These are phyloP conservation scores for Candida parachauliodes DNA, from an alignment of 805 yeast genomes.

Conservation along the genomic window DNA sequence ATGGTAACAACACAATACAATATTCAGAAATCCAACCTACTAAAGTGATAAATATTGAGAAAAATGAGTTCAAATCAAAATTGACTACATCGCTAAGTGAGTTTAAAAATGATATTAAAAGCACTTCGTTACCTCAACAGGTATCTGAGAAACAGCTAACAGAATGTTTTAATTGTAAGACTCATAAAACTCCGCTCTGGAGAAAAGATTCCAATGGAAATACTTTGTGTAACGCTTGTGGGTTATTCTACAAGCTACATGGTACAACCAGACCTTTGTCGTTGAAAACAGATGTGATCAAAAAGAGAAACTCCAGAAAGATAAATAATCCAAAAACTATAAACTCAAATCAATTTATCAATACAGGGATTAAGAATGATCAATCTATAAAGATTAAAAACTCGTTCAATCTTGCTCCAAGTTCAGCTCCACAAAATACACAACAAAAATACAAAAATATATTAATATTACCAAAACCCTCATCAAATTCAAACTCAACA, in stretches of 20 bases:
- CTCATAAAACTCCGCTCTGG: slow-evolving; percentile 62
- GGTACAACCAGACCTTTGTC: slow-evolving; percentile 62
- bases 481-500: slow-evolving; percentile 9
- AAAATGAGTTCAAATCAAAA: slow-evolving; percentile 13
- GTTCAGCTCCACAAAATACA: slow-evolving; percentile 7
- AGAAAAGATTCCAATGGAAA: slow-evolving; percentile 57
- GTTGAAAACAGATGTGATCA: slow-evolving; percentile 55
- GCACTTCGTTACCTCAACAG: background rate
- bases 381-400: slow-evolving; percentile 1
- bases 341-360: slow-evolving; percentile 3
- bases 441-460: slow-evolving; percentile 32
- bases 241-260: slow-evolving; percentile 55
- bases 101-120: slow-evolving; percentile 3
- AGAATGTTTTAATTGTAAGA: slow-evolving; percentile 54
- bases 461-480: slow-evolving; percentile 40
- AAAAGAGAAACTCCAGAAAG: slow-evolving; percentile 36
- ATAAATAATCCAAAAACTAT: slow-evolving; percentile 5
- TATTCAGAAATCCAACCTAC: background rate
- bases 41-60: background rate
- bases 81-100: slow-evolving; percentile 14
- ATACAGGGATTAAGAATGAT: slow-evolving; percentile 6
- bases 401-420: slow-evolving; percentile 1
- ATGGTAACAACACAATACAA: background rate
- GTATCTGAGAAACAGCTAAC: slow-evolving; percentile 5
- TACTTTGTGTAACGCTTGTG: slow-evolving; percentile 64